A percentile compares a stretch with the other conserved stretches of the same genome.
These are phyloP conservation scores for Hebeloma cylindrosporum DNA, from an alignment of 768 basidiomycete species.

Conservation along the genomic window DNA sequence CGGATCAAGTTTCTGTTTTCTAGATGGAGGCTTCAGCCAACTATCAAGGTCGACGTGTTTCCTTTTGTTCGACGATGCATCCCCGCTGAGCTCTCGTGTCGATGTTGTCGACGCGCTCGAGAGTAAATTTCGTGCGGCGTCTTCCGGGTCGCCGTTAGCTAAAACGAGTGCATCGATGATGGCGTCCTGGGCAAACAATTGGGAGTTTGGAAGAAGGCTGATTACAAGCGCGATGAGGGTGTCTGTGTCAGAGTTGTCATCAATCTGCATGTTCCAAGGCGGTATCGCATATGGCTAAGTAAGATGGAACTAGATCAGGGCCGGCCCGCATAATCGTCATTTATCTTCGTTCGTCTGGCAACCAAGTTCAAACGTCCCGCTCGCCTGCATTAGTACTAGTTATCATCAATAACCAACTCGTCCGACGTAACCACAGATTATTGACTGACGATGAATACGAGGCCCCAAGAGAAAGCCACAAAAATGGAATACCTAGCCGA, in stretches of 20 bases:
- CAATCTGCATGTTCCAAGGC: conserved; percentile 2
- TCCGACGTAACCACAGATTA: too few relatives aligned
- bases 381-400: too few relatives aligned
- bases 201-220: conserved; percentile 47
- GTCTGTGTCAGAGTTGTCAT: conserved; percentile 55
- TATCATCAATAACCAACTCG: too few relatives aligned
- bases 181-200: conserved; percentile 33
- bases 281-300: not conserved
- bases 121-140: conserved; percentile 45
- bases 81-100: not conserved
- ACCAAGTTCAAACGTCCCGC: too few relatives aligned
- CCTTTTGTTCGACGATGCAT: conserved; percentile 38
- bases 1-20: conserved; percentile 6
- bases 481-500: too few relatives aligned
- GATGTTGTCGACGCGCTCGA: conserved; percentile 13
- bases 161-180: conserved; percentile 62
- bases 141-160: conserved; percentile 55
- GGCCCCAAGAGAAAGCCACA: not conserved
- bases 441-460: too few relatives aligned
- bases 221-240: conserved; percentile 64
- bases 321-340: too few relatives aligned
- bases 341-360: too few relatives aligned
- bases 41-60: conserved; percentile 48
- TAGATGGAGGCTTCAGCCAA: conserved; percentile 49
- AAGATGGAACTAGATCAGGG: not conserved